These are phyloP conservation scores for Diutina mesorugosa DNA, from an alignment of 1,139 yeast species.

Conservation along the genomic window DNA sequence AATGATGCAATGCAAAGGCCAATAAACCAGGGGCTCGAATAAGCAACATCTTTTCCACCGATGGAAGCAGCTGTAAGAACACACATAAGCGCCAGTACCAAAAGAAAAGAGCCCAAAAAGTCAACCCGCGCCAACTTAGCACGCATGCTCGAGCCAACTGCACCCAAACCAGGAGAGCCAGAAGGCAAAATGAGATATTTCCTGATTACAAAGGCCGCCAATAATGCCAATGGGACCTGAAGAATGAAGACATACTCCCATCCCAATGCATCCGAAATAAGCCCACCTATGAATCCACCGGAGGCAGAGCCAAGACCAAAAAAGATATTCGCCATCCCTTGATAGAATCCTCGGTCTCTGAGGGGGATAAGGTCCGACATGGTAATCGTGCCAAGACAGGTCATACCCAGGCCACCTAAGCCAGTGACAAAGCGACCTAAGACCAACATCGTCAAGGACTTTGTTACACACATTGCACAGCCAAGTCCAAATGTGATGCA, in stretches of 20 bases:
- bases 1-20: conserved; percentile 7
- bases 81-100: conserved; percentile 41
- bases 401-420: conserved; percentile 45
- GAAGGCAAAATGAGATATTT: conserved; percentile 29
- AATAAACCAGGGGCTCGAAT: conserved; percentile 17
- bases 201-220: conserved; percentile 31
- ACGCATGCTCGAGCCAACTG: conserved; percentile 24
- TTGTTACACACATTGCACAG: conserved; percentile 27
- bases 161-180: conserved; percentile 34
- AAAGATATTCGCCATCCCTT: conserved; percentile 47
- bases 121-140: conserved; percentile 50
- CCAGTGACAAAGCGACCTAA: conserved; percentile 45
- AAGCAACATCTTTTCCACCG: conserved; percentile 48
- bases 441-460: conserved; percentile 34
- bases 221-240: conserved; percentile 50
- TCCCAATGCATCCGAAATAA: conserved; percentile 57
- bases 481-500: conserved; percentile 25
- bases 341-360: conserved; percentile 40
- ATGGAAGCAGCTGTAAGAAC: conserved; percentile 55
- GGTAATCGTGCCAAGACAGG: conserved; percentile 36
- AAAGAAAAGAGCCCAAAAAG: conserved; percentile 51
- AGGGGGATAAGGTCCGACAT: conserved; percentile 40
- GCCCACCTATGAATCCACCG: conserved; percentile 60
- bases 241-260: conserved; percentile 57
- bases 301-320: conserved; percentile 61